phyloP scores from a whole-genome alignment of 768 basidiomycete genomes.

The Suillus fuscotomentosus region DNA sequence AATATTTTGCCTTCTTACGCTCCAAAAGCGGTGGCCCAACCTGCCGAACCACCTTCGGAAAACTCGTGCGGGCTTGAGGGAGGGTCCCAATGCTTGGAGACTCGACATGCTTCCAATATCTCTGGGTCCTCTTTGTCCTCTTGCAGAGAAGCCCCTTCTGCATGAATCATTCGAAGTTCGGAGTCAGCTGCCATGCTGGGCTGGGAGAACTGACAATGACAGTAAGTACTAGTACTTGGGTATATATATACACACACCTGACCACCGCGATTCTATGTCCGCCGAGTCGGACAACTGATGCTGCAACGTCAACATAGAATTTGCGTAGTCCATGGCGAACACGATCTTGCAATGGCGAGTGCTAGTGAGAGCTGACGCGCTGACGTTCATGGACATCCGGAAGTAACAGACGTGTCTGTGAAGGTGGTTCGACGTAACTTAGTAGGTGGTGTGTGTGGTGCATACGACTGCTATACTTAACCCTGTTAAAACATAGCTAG shows the following conservation, averaged over 20 bases:
- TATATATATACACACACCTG: not conserved
- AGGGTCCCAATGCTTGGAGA: not conserved
- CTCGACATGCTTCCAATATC: not conserved
- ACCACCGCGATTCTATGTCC: not conserved
- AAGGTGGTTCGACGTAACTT: not conserved
- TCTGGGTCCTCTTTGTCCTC: not conserved
- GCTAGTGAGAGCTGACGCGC: too few species aligned
- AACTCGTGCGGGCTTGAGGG: not conserved
- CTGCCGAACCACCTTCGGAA: not conserved
- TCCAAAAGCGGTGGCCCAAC: not conserved
- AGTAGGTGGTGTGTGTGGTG: not conserved
- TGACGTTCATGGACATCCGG: too few species aligned
- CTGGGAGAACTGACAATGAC: not conserved
- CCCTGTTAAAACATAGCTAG: too few species aligned
- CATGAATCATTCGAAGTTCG: not conserved
- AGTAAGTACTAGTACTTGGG: not conserved
- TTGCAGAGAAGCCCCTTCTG: not conserved
- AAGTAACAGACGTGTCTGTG: too few species aligned
- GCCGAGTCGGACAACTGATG: not conserved
- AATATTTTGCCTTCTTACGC: not conserved
- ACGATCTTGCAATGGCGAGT: too few species aligned
- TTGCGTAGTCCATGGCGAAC: slow-evolving; percentile 26
- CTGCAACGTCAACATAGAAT: not conserved
- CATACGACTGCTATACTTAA: not conserved
- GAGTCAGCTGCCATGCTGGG: not conserved